A percentile compares a stretch with the other conserved stretches of the same genome.
These are phyloP conservation scores for Serpula lacrymans DNA, from an alignment of 768 basidiomycete genomes.

Conservation along the genomic window DNA sequence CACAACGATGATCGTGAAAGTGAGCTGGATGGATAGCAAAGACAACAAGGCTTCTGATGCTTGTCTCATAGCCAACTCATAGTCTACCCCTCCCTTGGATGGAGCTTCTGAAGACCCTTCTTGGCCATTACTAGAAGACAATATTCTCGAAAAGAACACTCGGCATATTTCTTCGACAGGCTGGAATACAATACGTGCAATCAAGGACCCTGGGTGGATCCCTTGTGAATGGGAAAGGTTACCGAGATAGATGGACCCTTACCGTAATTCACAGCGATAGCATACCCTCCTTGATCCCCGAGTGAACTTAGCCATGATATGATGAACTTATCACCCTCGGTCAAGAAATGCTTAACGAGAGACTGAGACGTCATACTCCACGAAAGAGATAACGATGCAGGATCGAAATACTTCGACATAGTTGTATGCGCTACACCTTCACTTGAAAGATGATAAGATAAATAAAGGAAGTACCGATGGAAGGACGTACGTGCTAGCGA, in stretches of 20 bases:
- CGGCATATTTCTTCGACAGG: conserved; percentile 93
- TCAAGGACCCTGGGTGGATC: conserved; percentile 66
- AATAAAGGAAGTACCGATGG: neutral
- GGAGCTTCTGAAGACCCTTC: conserved; percentile 5
- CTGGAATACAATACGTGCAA: conserved; percentile 91
- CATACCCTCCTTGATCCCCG: conserved; percentile 91
- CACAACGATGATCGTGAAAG: conserved; percentile 65
- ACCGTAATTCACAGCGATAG: conserved; percentile 96
- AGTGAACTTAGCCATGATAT: conserved; percentile 82
- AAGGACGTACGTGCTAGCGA: conserved; percentile 15
- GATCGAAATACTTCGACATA: conserved; percentile 37
- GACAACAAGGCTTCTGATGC: conserved; percentile 53
- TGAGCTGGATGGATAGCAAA: conserved; percentile 62
- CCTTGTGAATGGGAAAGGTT: neutral
- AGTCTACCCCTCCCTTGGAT: neutral
- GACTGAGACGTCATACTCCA: conserved; percentile 86
- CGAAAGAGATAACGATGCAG: conserved; percentile 56
- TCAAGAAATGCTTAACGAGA: conserved; percentile 89
- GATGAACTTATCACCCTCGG: conserved; percentile 92
- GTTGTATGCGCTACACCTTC: conserved; percentile 5
- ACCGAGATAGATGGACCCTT: conserved; percentile 14
- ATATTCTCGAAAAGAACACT: conserved; percentile 78
- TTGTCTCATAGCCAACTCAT: conserved; percentile 23
- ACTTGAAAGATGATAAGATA: neutral
- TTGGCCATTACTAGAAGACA: conserved; percentile 29